Percentiles rank a stretch among this genome's conserved stretches.
Conservation (phyloP, 2,329 filamentous ascomycete genomes). For the Aspergillus aculeatinus region DNA sequence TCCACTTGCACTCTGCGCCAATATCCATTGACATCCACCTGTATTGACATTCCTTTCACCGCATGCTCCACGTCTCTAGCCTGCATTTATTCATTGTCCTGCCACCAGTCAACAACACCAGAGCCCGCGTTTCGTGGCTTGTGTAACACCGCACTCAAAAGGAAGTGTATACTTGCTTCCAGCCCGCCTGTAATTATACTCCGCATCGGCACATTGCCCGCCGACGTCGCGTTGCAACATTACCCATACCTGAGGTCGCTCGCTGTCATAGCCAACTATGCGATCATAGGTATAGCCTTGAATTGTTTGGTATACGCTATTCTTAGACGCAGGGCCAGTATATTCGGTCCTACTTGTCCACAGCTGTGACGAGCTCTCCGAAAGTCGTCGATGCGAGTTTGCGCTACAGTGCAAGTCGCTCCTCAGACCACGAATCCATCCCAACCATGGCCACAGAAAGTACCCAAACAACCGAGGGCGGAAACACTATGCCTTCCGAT, state of each 20-base stretch:
- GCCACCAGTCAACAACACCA: background rate
- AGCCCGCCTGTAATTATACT: background rate
- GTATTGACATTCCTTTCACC: background rate
- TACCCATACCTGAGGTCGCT: background rate
- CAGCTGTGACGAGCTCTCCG: background rate
- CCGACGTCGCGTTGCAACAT: background rate
- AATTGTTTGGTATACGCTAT: background rate
- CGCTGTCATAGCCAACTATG: background rate
- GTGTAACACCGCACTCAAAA: background rate
- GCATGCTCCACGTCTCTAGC: background rate
- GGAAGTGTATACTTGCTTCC: background rate
- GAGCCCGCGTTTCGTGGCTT: background rate
- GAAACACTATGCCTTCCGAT: constrained; percentile 12
- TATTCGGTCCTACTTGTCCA: background rate
- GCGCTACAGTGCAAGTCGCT: background rate
- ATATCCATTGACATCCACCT: constrained; percentile 1
- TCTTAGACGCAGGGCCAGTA: background rate
- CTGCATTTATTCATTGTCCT: background rate
- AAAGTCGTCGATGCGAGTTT: background rate
- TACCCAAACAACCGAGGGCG: constrained; percentile 11
- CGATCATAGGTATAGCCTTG: background rate
- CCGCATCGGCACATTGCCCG: background rate
- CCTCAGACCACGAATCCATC: background rate
- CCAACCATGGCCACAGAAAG: constrained; percentile 20
- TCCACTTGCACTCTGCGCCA: background rate